Evolutionary conservation across 179 eudicot species (phyloP), one percentile per base, ranked within the genome.

Genomic region (Spinacia oleracea): DNA sequence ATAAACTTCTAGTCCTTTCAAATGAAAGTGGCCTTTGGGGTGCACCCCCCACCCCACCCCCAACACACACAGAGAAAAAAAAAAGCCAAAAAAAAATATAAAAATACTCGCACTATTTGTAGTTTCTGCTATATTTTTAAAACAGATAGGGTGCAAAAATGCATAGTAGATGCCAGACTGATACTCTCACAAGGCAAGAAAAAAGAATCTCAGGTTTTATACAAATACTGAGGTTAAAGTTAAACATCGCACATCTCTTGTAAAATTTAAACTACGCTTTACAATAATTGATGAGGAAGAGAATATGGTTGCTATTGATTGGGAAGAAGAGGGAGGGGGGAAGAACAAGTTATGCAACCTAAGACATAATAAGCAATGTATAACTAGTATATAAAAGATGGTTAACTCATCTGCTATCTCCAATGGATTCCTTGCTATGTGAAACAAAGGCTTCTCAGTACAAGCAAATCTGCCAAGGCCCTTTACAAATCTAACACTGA

Each of bases 371-470:
- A 51, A 72, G 9, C 31, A 78, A 27, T 50, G 62, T 48, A 43
- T 68, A 63, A 68, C 76, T 50, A 64, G 46, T 31, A 50, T 74
- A 59, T 70, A 64, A 51, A 66, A 75, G 51, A 71, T 67, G 10
- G 60, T 48, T 48, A 69, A 60, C 59, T 51, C 43, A 59, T 75
- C 70, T 74, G 63, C 43, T 63, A 70, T 74, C 35, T 78, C 72
- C 31, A 75, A 70, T 31, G 38, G 42, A 48, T 78, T 73, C 73
- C 79, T 78, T 71, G 75, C 56, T 48, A 43, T 62, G 18, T 15
- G 73, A 66, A 50, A 71, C 23, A 53, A 71, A 38, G 67, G 29
- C 60, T 77, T 65, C 81, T 71, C 40, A 6, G 27, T 51, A 50
- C n/a, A 68, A 69, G 72, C 25, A 14, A 29, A 31, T 58, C 58